A percentile compares a stretch with the other conserved stretches of the same genome.
These are phyloP conservation scores for Curvularia hawaiiensis DNA, from an alignment of 2,329 filamentous ascomycete genomes.

Conservation along the genomic window DNA sequence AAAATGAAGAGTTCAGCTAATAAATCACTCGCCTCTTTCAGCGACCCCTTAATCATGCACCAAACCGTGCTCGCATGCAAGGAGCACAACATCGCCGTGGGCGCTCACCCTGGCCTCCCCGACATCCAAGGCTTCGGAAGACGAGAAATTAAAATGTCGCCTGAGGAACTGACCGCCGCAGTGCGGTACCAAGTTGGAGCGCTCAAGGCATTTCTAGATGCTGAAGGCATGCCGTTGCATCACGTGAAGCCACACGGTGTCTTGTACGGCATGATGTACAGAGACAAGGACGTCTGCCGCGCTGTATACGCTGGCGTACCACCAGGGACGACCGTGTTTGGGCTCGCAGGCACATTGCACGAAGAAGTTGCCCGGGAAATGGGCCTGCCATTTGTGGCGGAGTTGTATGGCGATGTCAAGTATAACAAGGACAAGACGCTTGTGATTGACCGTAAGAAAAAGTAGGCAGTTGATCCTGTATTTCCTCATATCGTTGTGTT, in stretches of 20 bases:
- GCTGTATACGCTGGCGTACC: conserved; percentile 62
- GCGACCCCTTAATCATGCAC: conserved; percentile 68
- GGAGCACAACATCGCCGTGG: conserved; percentile 60
- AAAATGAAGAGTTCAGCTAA: too few species aligned
- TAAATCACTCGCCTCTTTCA: conserved; percentile 4
- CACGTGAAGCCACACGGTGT: conserved; percentile 69
- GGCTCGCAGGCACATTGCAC: conserved; percentile 60
- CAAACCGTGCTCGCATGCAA: conserved; percentile 65
- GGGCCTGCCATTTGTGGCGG: conserved; percentile 59
- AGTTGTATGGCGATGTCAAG: conserved; percentile 63
- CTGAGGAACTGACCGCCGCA: conserved; percentile 62
- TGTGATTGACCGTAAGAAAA: conserved; percentile 65
- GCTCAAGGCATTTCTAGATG: conserved; percentile 63
- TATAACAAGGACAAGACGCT: conserved; percentile 57
- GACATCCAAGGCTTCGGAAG: conserved; percentile 70
- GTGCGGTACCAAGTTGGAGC: conserved; percentile 69
- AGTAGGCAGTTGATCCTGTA: conserved; percentile 36
- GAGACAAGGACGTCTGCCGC: conserved; percentile 57
- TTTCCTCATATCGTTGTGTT: background rate
- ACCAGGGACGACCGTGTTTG: conserved; percentile 58
- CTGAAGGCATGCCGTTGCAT: conserved; percentile 60
- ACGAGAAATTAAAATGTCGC: conserved; percentile 63
- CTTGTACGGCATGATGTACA: conserved; percentile 63
- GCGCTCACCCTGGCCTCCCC: conserved; percentile 69
- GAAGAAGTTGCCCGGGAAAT: conserved; percentile 60